Percentiles rank a stretch among this genome's conserved stretches.
These are phyloP conservation scores for Ceratocystis papillata DNA, from an alignment of 2,329 filamentous ascomycete genomes.

Conservation along the genomic window DNA sequence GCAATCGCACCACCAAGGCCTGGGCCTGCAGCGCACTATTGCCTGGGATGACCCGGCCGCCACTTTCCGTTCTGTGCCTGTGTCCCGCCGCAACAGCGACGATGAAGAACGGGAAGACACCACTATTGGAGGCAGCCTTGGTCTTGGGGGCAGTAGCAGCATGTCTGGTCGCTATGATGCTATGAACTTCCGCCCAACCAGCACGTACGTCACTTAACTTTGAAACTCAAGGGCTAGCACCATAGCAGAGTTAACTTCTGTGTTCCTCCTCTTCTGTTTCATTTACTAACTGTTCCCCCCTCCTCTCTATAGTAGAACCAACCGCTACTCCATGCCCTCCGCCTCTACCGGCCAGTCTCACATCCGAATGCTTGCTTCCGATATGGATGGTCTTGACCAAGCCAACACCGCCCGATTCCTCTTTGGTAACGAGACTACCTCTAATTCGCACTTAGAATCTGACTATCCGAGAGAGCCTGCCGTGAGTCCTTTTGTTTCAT, in stretches of 20 bases:
- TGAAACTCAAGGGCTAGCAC: not conserved
- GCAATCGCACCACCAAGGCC: slow-evolving; percentile 61
- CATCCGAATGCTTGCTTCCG: slow-evolving; percentile 49
- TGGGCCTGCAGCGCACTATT: slow-evolving; percentile 46
- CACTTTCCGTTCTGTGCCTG: slow-evolving; percentile 75
- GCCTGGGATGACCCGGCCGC: slow-evolving; percentile 50
- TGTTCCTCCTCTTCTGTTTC: not conserved
- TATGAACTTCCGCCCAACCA: slow-evolving; percentile 61
- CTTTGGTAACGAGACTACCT: slow-evolving; percentile 57
- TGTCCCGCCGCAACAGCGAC: slow-evolving; percentile 80
- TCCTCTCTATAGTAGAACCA: slow-evolving; percentile 34
- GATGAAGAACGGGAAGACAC: slow-evolving; percentile 63
- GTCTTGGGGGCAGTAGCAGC: too few relatives aligned
- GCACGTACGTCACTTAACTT: slow-evolving; percentile 55
- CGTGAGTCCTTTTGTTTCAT: slow-evolving; percentile 24
- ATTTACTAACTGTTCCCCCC: not conserved
- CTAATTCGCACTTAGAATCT: slow-evolving; percentile 12
- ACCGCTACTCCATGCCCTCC: slow-evolving; percentile 90
- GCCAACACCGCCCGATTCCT: slow-evolving; percentile 79
- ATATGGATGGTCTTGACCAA: slow-evolving; percentile 55
- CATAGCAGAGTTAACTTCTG: too few relatives aligned
- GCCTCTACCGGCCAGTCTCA: slow-evolving; percentile 55
- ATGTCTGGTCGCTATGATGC: slow-evolving; percentile 53
- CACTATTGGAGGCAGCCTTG: not conserved
- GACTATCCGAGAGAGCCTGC: slow-evolving; percentile 37